phyloP scores from a whole-genome alignment of 2,329 filamentous ascomycete genomes.

The Beauveria sp. region DNA sequence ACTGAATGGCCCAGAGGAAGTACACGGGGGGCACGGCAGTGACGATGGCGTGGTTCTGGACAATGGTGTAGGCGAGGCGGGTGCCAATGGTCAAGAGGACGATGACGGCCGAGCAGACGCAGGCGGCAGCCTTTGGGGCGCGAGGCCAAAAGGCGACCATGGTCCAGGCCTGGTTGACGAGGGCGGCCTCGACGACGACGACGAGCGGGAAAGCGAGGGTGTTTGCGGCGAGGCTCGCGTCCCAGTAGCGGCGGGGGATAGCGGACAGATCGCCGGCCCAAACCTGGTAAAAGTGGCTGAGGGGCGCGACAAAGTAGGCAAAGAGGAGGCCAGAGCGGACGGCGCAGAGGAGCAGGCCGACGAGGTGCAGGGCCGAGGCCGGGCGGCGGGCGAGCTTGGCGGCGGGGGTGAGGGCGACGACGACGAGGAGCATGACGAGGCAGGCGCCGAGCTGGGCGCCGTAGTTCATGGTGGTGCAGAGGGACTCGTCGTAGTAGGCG shows the following conservation, averaged over 20 bases:
- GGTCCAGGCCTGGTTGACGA: constrained; percentile 45
- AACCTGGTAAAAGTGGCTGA: constrained; percentile 53
- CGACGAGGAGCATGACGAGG: constrained; percentile 54
- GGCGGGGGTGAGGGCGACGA: constrained; percentile 58
- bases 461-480: constrained; percentile 51
- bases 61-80: constrained; percentile 25
- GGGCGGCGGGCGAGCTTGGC: constrained; percentile 58
- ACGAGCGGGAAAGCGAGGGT: constrained; percentile 36
- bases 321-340: constrained; percentile 50
- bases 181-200: constrained; percentile 36
- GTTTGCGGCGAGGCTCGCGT: constrained; percentile 31
- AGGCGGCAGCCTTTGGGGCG: constrained; percentile 24
- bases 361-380: constrained; percentile 58
- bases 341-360: constrained; percentile 52
- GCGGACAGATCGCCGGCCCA: constrained; percentile 46
- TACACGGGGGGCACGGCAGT: constrained; percentile 15
- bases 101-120: constrained; percentile 27
- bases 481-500: constrained; percentile 22
- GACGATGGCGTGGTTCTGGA: constrained; percentile 28
- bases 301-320: constrained; percentile 53
- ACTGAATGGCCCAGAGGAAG: constrained; percentile 31
- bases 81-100: constrained; percentile 24
- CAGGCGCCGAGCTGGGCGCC: constrained; percentile 63
- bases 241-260: constrained; percentile 33
- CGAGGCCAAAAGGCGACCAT: constrained; percentile 42